Evolutionary conservation across 176 grass and related monocot species (phyloP).

Genomic region (Bonia amplexicaulis): DNA sequence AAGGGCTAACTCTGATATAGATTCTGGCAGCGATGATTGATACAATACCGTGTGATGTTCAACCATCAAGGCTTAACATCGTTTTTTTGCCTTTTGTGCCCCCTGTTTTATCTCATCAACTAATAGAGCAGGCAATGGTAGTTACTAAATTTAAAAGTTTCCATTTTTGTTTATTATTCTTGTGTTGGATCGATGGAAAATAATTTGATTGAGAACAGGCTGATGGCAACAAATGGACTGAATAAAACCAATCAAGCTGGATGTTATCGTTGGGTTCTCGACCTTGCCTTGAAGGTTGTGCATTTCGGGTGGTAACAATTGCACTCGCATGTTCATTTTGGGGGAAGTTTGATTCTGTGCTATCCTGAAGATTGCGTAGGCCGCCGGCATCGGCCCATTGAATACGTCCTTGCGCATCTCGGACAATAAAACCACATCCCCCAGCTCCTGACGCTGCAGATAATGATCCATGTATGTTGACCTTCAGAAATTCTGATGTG

Average conservation of each 20-base stretch:
- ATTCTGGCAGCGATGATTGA: slow-evolving; percentile 48
- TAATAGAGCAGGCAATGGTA: slow-evolving; percentile 20
- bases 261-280: background rate
- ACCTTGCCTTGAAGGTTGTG: background rate
- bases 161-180: background rate
- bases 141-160: background rate
- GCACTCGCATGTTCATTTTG: too few relatives aligned
- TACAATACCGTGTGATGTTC: background rate
- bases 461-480: too few relatives aligned
- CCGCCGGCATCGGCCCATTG: too few relatives aligned
- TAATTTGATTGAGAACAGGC: background rate
- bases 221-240: background rate
- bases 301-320: too few relatives aligned
- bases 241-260: background rate
- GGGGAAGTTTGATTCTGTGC: too few relatives aligned
- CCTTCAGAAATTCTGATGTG: too few relatives aligned
- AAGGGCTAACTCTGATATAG: slow-evolving; percentile 37
- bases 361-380: too few relatives aligned
- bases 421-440: too few relatives aligned
- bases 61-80: too few relatives aligned
- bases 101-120: background rate
- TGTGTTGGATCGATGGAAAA: slow-evolving; percentile 3
- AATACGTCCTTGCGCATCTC: too few relatives aligned
- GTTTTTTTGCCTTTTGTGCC: too few relatives aligned
- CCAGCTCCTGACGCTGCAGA: too few relatives aligned